Percentiles rank a stretch among this genome's conserved stretches.
Evolutionary conservation across 1,284 basidiomycete genomes (phyloP).

Genomic region (Sphagnurus paluster): DNA sequence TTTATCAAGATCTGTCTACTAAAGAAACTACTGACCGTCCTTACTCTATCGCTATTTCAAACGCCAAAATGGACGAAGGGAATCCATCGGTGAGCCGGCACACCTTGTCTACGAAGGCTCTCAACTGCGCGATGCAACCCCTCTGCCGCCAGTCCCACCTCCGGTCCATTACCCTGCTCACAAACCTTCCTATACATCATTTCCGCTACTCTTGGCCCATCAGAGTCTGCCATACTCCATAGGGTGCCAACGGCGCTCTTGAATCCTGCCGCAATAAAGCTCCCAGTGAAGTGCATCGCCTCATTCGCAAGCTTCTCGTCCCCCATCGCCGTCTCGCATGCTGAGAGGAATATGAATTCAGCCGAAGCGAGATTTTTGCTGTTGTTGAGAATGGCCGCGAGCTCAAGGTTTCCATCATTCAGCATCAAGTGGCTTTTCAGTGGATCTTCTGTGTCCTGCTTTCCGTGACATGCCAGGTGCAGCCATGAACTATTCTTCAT

Average conservation of each 20-base stretch:
- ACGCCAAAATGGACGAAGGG: conserved; percentile 30
- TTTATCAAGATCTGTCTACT: too few relatives aligned
- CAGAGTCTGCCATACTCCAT: conserved; percentile 31
- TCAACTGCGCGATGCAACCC: conserved; percentile 24
- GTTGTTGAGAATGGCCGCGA: conserved; percentile 14
- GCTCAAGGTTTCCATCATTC: conserved; percentile 13
- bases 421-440: conserved; percentile 17
- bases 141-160: conserved; percentile 21
- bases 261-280: conserved; percentile 36
- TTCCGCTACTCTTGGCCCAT: conserved; percentile 26
- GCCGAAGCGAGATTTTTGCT: conserved; percentile 15
- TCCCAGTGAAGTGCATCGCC: conserved; percentile 30
- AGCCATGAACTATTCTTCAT: conserved; percentile 13
- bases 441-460: conserved; percentile 17
- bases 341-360: conserved; percentile 28
- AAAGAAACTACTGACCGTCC: too few relatives aligned
- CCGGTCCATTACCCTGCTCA: conserved; percentile 6
- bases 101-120: conserved; percentile 17
- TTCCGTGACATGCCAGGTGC: conserved; percentile 23
- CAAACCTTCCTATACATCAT: conserved; percentile 24
- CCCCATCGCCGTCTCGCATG: conserved; percentile 35
- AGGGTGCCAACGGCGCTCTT: conserved; percentile 31
- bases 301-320: conserved; percentile 26
- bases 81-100: conserved; percentile 24
- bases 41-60: conserved; percentile 6